Evolutionary conservation across 1,284 basidiomycete genomes (phyloP).

Genomic region (Austropuccinia psidii): DNA sequence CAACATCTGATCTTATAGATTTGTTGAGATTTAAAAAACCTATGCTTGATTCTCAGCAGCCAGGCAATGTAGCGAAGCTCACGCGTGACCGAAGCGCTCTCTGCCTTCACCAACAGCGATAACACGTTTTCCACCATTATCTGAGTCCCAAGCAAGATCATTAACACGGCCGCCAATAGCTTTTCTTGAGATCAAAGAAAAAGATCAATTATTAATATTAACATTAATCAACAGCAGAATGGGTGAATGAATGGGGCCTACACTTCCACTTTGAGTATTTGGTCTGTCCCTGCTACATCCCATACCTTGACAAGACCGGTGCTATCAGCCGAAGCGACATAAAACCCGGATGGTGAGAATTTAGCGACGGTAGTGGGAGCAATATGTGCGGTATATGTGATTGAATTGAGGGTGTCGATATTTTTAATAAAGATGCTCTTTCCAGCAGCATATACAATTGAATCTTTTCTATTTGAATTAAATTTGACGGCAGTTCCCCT

Average conservation of each 20-base stretch:
- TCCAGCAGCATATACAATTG: constrained; percentile 15
- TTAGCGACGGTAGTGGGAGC: constrained; percentile 80
- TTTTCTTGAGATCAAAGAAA: constrained; percentile 47
- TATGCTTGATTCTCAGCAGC: neutral
- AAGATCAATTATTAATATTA: neutral
- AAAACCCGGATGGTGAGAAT: constrained; percentile 88
- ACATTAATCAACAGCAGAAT: constrained; percentile 22
- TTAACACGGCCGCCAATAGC: constrained; percentile 77
- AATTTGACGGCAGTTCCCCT: constrained; percentile 27
- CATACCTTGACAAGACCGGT: constrained; percentile 76
- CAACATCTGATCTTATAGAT: neutral
- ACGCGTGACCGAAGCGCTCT: constrained; percentile 59
- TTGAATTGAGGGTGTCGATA: constrained; percentile 49
- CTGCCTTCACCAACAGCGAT: constrained; percentile 92
- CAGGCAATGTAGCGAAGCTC: neutral
- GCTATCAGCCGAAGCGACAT: constrained; percentile 81
- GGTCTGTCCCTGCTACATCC: constrained; percentile 85
- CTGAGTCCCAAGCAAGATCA: constrained; percentile 92
- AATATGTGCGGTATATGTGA: constrained; percentile 68
- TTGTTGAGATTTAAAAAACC: neutral
- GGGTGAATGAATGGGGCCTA: neutral
- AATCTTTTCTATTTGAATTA: constrained; percentile 17
- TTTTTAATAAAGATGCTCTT: constrained; percentile 32
- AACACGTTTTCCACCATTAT: constrained; percentile 72
- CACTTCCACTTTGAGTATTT: constrained; percentile 73